phyloP scores from a whole-genome alignment of 2,329 filamentous ascomycete genomes.

The Fusarium newnesense region DNA sequence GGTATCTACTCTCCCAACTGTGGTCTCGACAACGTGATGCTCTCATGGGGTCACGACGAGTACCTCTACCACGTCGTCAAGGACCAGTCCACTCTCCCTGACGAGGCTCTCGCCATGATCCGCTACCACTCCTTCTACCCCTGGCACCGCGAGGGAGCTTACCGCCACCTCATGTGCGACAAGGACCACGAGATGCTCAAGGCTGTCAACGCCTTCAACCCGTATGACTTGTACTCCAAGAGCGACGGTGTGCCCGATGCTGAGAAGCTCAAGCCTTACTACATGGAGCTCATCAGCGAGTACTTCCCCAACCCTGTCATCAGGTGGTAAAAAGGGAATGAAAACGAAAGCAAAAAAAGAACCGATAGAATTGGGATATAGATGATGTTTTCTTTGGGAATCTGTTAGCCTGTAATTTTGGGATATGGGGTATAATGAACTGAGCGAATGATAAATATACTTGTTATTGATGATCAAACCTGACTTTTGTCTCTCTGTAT shows the following conservation, averaged over 20 bases:
- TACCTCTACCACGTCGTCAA: slow-evolving; percentile 89
- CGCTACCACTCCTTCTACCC: slow-evolving; percentile 94
- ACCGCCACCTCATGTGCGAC: slow-evolving; percentile 83
- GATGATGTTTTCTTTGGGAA: slow-evolving; percentile 10
- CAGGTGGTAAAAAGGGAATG: slow-evolving; percentile 49
- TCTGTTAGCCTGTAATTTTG: slow-evolving; percentile 12
- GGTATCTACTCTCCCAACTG: slow-evolving; percentile 85
- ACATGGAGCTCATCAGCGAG: slow-evolving; percentile 56
- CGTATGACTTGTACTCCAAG: slow-evolving; percentile 93
- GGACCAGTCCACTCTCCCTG: slow-evolving; percentile 80
- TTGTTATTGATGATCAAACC: slow-evolving; percentile 1
- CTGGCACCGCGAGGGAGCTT: slow-evolving; percentile 86
- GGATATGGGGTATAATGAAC: slow-evolving; percentile 16
- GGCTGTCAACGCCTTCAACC: slow-evolving; percentile 88
- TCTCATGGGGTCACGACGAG: slow-evolving; percentile 91
- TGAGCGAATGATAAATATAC: slow-evolving; percentile 25
- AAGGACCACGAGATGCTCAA: slow-evolving; percentile 83
- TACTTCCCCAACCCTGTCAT: slow-evolving; percentile 54
- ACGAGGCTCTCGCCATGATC: slow-evolving; percentile 90
- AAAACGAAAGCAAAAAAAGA: background rate
- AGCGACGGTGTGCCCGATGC: slow-evolving; percentile 81
- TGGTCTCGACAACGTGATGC: slow-evolving; percentile 87
- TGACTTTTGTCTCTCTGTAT: too few relatives aligned
- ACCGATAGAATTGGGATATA: background rate
- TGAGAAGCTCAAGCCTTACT: slow-evolving; percentile 75